Conservation (phyloP, 2,329 filamentous ascomycete genomes). For the Gliomastix tumulicola region DNA sequence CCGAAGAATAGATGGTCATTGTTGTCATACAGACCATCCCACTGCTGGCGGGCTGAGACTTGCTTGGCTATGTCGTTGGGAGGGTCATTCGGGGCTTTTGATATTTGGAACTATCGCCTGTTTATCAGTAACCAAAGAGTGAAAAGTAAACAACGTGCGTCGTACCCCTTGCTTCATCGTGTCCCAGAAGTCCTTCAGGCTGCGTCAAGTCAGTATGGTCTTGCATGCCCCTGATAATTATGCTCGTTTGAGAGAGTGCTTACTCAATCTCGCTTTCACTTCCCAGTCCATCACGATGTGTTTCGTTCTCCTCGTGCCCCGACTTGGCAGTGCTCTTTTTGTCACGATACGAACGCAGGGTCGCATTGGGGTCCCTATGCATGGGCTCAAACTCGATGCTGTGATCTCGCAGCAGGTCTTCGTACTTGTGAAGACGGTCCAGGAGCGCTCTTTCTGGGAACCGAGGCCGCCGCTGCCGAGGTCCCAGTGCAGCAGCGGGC, state of each 20-base stretch:
- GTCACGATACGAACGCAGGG: too few relatives aligned
- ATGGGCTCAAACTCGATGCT: slow-evolving; percentile 46
- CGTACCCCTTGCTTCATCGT: not conserved
- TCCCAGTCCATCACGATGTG: too few relatives aligned
- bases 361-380: slow-evolving; percentile 15
- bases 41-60: slow-evolving; percentile 37
- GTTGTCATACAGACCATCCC: slow-evolving; percentile 40
- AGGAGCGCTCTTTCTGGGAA: slow-evolving; percentile 54
- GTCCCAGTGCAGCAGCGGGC: slow-evolving; percentile 12
- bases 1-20: slow-evolving; percentile 46
- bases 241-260: too few relatives aligned
- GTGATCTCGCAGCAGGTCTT: slow-evolving; percentile 46
- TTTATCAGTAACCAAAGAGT: too few relatives aligned
- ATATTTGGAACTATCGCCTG: too few relatives aligned
- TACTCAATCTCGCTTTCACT: too few relatives aligned
- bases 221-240: too few relatives aligned
- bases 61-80: slow-evolving; percentile 51
- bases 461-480: slow-evolving; percentile 30
- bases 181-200: not conserved
- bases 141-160: not conserved
- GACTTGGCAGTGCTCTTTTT: too few relatives aligned
- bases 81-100: slow-evolving; percentile 29
- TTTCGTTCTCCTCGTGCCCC: too few relatives aligned
- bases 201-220: too few relatives aligned
- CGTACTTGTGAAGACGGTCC: slow-evolving; percentile 47